A percentile compares a stretch with the other conserved stretches of the same genome.
Conservation (phyloP, 192 early-diverging fungal species). For the Coemansia interrupta region DNA sequence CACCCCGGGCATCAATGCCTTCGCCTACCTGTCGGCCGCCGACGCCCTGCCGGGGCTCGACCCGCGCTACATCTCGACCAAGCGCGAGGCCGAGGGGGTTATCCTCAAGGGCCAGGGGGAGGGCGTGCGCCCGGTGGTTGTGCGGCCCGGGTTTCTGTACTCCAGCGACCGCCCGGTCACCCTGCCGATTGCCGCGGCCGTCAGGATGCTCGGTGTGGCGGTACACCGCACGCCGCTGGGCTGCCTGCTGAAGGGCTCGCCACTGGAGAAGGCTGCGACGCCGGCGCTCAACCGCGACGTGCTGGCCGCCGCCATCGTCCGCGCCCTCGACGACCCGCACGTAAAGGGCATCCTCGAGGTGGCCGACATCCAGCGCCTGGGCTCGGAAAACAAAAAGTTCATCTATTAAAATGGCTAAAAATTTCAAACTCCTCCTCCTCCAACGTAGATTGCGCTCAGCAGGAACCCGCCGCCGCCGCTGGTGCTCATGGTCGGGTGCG, state of each 20-base stretch:
- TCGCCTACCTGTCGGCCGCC: conserved; percentile 68
- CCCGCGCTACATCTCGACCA: conserved; percentile 66
- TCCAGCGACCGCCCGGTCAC: conserved; percentile 58
- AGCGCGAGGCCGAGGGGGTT: conserved; percentile 65
- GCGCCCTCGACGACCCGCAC: conserved; percentile 24
- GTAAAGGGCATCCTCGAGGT: conserved; percentile 32
- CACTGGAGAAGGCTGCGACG: conserved; percentile 40
- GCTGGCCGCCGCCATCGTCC: conserved; percentile 40
- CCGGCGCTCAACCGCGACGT: conserved; percentile 39
- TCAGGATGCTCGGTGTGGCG: conserved; percentile 47
- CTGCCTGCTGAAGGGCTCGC: conserved; percentile 30
- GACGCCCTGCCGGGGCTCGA: conserved; percentile 62
- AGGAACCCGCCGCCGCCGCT: conserved; percentile 70
- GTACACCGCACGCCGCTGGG: conserved; percentile 36
- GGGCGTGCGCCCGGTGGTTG: conserved; percentile 51
- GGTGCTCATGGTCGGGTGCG: conserved; percentile 76
- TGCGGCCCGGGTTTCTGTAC: conserved; percentile 66
- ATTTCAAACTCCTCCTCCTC: neutral
- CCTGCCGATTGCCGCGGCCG: conserved; percentile 56
- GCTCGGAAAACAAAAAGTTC: neutral
- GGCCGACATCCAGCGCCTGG: conserved; percentile 41
- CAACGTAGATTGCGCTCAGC: conserved; percentile 60
- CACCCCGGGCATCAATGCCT: conserved; percentile 51
- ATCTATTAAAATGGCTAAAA: too few species aligned
- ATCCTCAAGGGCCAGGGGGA: conserved; percentile 43